These are phyloP conservation scores for Neolecta irregularis DNA, from an alignment of 1,139 yeast genomes.

Conservation along the genomic window DNA sequence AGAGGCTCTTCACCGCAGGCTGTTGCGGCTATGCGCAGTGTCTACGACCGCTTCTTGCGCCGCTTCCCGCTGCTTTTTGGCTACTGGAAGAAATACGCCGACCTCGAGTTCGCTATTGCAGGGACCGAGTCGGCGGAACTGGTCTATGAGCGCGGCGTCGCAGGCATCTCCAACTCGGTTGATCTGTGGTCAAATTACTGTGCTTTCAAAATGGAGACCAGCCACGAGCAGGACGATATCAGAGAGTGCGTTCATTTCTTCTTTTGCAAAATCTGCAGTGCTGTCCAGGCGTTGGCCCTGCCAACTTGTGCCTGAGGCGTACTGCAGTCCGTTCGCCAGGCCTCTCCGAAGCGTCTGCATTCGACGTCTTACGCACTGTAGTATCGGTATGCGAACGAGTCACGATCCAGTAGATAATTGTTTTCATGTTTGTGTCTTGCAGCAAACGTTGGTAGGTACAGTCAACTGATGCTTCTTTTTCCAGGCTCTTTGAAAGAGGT, in stretches of 20 bases:
- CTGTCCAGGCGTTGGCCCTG: no score
- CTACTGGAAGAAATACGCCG: conserved; percentile 68
- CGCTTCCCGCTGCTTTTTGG: conserved; percentile 59
- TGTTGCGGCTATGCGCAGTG: conserved; percentile 31
- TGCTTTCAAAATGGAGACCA: conserved; percentile 36
- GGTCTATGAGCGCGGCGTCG: conserved; percentile 41
- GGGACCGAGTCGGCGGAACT: conserved; percentile 33
- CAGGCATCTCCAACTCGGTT: conserved; percentile 37
- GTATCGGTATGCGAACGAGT: no score
- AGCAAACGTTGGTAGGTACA: no score
- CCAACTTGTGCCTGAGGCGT: no score
- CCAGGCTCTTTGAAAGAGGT: conserved; percentile 44
- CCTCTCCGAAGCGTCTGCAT: no score
- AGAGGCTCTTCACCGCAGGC: conserved; percentile 32
- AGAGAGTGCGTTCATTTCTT: conserved; percentile 15
- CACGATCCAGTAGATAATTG: no score
- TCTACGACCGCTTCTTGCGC: conserved; percentile 43
- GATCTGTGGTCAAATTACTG: conserved; percentile 63
- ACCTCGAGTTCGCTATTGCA: conserved; percentile 47
- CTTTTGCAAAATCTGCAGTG: no score
- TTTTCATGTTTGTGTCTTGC: no score
- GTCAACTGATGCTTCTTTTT: conserved; percentile 8
- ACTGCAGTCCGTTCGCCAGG: no score
- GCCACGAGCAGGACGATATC: conserved; percentile 22
- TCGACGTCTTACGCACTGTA: no score